Evolutionary conservation across 352 stramenopile species (phyloP), one percentile per base, ranked within the genome.

Genomic region (Globisporangium echinulatum): DNA sequence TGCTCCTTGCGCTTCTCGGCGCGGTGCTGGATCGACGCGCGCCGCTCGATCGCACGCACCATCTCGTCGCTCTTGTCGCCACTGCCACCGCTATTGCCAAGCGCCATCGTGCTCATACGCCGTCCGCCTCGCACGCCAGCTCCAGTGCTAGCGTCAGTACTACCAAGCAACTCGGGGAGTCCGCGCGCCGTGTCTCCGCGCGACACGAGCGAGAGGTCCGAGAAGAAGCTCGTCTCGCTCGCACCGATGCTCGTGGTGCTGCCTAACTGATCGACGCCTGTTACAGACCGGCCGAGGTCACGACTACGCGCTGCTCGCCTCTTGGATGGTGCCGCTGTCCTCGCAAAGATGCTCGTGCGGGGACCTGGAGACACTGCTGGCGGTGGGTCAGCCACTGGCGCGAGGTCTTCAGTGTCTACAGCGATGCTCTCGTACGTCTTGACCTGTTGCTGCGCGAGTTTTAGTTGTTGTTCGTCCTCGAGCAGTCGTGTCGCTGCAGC

Each of bases 391-490:
- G 7, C 11, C 40, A 50, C 5, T 15, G 46, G 46, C 19, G 4
- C 46, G 11, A 72, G 44, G 38, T 68, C 71, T 3, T 79, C 64
- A 0, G 75, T 85, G 36, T 71, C 62, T 3, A 82, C 71, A 5
- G 56, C 68, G 44, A 88, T 75, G 48, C 74, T 85, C 40, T 84
- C 67, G 40, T 83, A 88, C 0, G 66, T 75, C 57, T 79, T 86
- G 1, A 13, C 8, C 1, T 49, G 42, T 1, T 49, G 42, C 11
- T 44, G 19, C 0, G 9, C 11, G 3, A 33, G n/a, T 14, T 50
- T 14, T 25, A 36, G 2, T 33, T 50, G 15, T n/a, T n/a, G 17
- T n/a, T 6, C 46, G 17, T 33, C 15, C 17, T 50, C 46, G 46
- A 60, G 37, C 13, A 48, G 38, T 6, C 25, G 36, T 40, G 33